Conservation (phyloP, 2,329 filamentous ascomycete species). For the Exophiala dermatitidis region DNA sequence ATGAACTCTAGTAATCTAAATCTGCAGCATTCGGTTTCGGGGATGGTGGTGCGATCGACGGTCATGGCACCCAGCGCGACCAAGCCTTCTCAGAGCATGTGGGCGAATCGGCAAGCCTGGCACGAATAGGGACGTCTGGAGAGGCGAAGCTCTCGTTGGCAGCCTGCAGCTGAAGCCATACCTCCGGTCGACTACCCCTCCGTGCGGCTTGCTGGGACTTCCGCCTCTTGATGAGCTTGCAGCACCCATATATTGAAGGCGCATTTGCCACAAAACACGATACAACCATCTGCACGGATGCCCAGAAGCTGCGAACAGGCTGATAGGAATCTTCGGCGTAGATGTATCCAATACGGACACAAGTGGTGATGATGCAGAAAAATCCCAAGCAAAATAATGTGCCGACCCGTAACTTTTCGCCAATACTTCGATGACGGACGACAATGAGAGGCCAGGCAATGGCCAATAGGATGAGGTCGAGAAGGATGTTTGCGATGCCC, state of each 20-base stretch:
- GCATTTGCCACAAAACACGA: conserved; percentile 35
- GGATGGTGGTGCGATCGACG: neutral
- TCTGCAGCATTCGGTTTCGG: neutral
- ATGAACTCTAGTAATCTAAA: too few relatives aligned
- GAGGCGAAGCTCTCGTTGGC: conserved; percentile 8
- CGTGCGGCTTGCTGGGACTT: conserved; percentile 17
- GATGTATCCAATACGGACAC: conserved; percentile 35
- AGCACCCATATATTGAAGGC: conserved; percentile 31
- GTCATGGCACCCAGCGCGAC: conserved; percentile 15
- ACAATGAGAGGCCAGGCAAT: conserved; percentile 31
- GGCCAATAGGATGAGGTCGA: conserved; percentile 30
- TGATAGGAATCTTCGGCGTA: conserved; percentile 34
- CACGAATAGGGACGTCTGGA: conserved; percentile 6
- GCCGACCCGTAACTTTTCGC: conserved; percentile 31
- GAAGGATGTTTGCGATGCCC: conserved; percentile 32
- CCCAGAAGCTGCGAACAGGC: conserved; percentile 35
- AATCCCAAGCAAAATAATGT: conserved; percentile 35
- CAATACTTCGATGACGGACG: conserved; percentile 18
- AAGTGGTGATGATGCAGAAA: conserved; percentile 37
- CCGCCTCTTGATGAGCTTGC: conserved; percentile 15
- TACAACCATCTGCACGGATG: conserved; percentile 34
- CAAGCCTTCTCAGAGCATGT: conserved; percentile 14
- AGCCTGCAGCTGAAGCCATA: conserved; percentile 20
- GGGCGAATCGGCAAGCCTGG: conserved; percentile 3
- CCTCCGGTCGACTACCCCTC: conserved; percentile 18